Base-by-base conservation (phyloP, 148 eudicot species). In the Heliamphora exappendiculata region DNA sequence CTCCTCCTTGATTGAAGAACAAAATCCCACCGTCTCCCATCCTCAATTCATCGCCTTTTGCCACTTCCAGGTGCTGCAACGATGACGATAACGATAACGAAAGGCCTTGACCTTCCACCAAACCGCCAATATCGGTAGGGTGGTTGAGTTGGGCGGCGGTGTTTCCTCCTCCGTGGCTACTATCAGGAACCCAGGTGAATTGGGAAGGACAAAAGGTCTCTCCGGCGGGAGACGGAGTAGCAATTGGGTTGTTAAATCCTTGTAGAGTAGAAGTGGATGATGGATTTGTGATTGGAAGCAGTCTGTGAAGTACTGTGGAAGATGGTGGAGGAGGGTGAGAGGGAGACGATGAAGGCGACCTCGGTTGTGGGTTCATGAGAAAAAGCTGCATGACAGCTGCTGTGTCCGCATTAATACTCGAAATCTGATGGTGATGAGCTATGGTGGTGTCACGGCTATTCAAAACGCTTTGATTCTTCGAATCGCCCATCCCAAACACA, bases 311-410 rank as follows among this genome's bases (percentile, higher is more conserved):
- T 6, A 85, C 31, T 28, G 13, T 86, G 0, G 85, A 79, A 7
- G 74, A 36, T 57, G 83, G 1, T 45, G 75, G 29, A 1, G 78
- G 59, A 17, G 76, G 70, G 20, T 36, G 75, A 24, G 76, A 67
- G 4, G 77, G 75, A 36, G 86, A 78, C 13, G 83, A 83, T 13
- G 87, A 75, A 1, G 83, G 85, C 12, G 78, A 59, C n/a, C 75
- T 66, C 1, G 79, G 75, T 24, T 77, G 84, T 26, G 94, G 97
- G 80, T 92, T 89, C 68, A 90, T 86, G 17, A 89, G 65, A 53
- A 94, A 94, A 70, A 94, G 90, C 70, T 94, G 98, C 98, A 94
- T 92, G 88, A 92, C 89, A 5, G 92, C 89, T 3, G 91, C 89
- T 28, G 89, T 77, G 67, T 83, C 88, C 24, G 85, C 85, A 84